Evolutionary conservation across 2,329 filamentous ascomycete species (phyloP), one percentile per base, ranked within the genome.

Genomic region (Incumbomyces delicatus): DNA sequence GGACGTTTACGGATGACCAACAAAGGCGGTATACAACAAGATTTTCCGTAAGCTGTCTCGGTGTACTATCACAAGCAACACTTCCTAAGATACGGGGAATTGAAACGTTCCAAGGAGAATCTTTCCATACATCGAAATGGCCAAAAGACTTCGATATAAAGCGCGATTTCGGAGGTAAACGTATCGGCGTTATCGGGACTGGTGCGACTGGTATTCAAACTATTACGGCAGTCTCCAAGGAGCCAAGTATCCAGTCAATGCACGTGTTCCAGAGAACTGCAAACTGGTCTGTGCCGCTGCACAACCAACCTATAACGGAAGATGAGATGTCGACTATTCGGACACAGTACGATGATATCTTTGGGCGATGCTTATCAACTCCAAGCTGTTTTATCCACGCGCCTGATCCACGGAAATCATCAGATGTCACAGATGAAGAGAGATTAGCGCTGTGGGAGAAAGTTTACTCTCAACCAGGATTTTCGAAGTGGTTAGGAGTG

Each of bases 401-500:
- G 14, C 31, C 42, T 2, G 34, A 44, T 20, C 34, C 32, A 7
- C 34, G 32, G 10, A 71, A 50, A 11, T 45, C 46, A 14, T n/a
- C 42, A 27, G 49, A 53, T 6, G 34, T 48, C 29, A 49, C 35
- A 1, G 17, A 37, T 2, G 51, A 47, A 16, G 39, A 55, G 33
- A 45, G 74, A 1, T 64, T 71, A 47, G 66, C 64, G 1, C 60
- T 71, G 12, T 75, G 72, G 51, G 69, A 78, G 47, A 50, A 63
- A 2, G 56, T 73, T 5, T 80, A 72, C 67, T 45, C 61, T 2
- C 57, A 66, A 0, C 77, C 76, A 1, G 77, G 77, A 0, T 80
- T 80, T 56, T 58, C 63, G 0, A 74, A 67, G 57, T 75, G 74
- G 73, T 60, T 77, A 0, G 63, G 63, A 0, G 58, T 66, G 3